Evolutionary conservation across 805 yeast species (phyloP), one percentile per base, ranked within the genome.

Genomic region (Starmerella etchellsii): DNA sequence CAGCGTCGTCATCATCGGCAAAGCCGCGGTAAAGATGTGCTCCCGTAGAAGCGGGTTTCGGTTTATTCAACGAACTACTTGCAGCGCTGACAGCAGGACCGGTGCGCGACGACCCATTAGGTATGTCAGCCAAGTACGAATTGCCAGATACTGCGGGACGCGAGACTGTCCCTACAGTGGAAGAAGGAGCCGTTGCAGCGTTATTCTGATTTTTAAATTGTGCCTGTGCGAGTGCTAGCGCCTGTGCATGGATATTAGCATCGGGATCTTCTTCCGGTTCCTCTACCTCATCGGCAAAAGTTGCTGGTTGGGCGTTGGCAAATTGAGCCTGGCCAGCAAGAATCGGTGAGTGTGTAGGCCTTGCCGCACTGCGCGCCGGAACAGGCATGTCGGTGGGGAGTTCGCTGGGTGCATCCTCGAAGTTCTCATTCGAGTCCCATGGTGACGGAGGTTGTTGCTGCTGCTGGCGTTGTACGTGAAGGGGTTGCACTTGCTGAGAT

Each of bases 1-100:
- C 47, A 1, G 42, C 43, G 26, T 52, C 55, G 33, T 43, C 50
- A n/a, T 48, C 25, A 15, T 48, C 49, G 9, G 35, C 30, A 10
- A 47, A 21, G 9, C 42, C 41, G 14, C 47, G 46, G 38, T 46
- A 46, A 15, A 36, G 38, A 35, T 45, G 49, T 27, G 30, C 16
- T 27, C 15, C 30, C 16, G 30, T n/a, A n/a, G n/a, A n/a, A n/a
- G n/a, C n/a, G n/a, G n/a, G n/a, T n/a, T n/a, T n/a, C n/a, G n/a
- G n/a, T n/a, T n/a, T n/a, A n/a, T n/a, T n/a, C n/a, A n/a, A n/a
- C n/a, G n/a, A n/a, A n/a, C n/a, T n/a, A n/a, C n/a, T n/a, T n/a
- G n/a, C n/a, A n/a, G n/a, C n/a, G n/a, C n/a, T n/a, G n/a, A n/a
- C n/a, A n/a, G n/a, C n/a, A n/a, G n/a, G n/a, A n/a, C n/a, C n/a